Evolutionary conservation across 352 stramenopile genomes (phyloP).

Genomic region (Phytophthora pinifolia): DNA sequence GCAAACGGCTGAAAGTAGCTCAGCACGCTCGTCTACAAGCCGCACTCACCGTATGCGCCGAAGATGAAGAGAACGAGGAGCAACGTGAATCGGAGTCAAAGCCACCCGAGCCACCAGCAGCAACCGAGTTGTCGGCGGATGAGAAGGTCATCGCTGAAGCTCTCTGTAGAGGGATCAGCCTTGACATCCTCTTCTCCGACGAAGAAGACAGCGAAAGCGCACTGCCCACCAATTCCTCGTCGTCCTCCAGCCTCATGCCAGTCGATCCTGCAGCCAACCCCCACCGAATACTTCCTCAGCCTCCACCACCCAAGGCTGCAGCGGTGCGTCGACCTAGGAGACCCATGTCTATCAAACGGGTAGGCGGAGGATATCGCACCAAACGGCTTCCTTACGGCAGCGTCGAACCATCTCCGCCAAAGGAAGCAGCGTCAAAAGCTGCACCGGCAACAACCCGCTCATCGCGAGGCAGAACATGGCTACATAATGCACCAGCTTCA

Average conservation of each 20-base stretch:
- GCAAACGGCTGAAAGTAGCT: conserved; percentile 25
- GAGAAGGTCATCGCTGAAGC: conserved; percentile 20
- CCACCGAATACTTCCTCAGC: conserved; percentile 12
- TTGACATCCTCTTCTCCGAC: conserved; percentile 64
- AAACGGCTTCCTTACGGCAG: conserved; percentile 23
- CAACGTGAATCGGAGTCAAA: conserved; percentile 1
- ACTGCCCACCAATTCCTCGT: conserved; percentile 12
- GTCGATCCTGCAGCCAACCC: conserved; percentile 7
- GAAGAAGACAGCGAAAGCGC: conserved; percentile 26
- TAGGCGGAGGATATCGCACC: conserved; percentile 59
- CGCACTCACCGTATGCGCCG: conserved; percentile 13
- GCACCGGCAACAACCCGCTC: not conserved
- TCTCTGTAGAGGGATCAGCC: conserved; percentile 41
- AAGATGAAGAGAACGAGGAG: conserved; percentile 26
- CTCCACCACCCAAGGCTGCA: conserved; percentile 11
- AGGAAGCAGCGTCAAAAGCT: not conserved
- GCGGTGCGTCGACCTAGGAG: conserved; percentile 6
- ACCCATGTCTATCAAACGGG: conserved; percentile 44
- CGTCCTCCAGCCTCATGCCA: conserved; percentile 10
- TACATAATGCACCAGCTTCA: conserved; percentile 5
- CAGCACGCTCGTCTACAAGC: conserved; percentile 23
- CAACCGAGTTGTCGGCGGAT: conserved; percentile 4
- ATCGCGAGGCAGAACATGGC: not conserved
- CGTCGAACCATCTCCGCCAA: conserved; percentile 4
- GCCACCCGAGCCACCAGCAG: not conserved